These are phyloP conservation scores for Tetrahymena elliotti DNA, from an alignment of 73 alveolate genomes.

Conservation along the genomic window DNA sequence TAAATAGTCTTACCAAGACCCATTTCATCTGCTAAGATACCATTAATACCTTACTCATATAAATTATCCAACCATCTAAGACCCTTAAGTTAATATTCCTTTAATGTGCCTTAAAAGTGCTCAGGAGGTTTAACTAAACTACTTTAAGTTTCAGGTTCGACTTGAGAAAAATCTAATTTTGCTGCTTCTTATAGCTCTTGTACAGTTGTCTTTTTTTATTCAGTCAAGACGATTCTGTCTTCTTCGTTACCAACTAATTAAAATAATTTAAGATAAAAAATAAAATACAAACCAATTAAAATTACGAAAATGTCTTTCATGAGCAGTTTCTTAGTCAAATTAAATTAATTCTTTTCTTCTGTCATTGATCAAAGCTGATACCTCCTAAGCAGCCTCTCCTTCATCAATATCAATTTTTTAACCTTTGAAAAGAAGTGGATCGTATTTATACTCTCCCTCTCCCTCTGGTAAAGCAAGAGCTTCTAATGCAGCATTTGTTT, in stretches of 20 bases:
- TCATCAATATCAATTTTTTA: conserved; percentile 49
- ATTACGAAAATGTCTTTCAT: conserved; percentile 64
- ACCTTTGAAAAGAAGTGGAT: conserved; percentile 14
- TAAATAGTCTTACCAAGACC: conserved; percentile 98
- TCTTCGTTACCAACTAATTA: conserved; percentile 51
- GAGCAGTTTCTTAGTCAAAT: conserved; percentile 86
- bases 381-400: conserved; percentile 43
- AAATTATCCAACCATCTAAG: conserved; percentile 96
- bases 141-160: conserved; percentile 66
- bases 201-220: conserved; percentile 11
- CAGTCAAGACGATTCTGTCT: conserved; percentile 35
- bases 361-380: conserved; percentile 27
- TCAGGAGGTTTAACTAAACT: conserved; percentile 83
- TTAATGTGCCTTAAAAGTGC: conserved; percentile 84
- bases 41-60: conserved; percentile 95
- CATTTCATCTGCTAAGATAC: conserved; percentile 99
- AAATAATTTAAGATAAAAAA: conserved; percentile 13
- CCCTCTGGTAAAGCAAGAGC: conserved; percentile 9
- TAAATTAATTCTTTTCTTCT: conserved; percentile 43
- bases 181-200: conserved; percentile 49
- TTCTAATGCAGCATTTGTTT: conserved; percentile 31
- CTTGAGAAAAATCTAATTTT: conserved; percentile 68
- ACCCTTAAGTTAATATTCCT: conserved; percentile 96
- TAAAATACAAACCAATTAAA: conserved; percentile 72
- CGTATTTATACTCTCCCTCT: conserved; percentile 15